Evolutionary conservation across 345 rosid genomes (phyloP).

Genomic region (Salix caprea): DNA sequence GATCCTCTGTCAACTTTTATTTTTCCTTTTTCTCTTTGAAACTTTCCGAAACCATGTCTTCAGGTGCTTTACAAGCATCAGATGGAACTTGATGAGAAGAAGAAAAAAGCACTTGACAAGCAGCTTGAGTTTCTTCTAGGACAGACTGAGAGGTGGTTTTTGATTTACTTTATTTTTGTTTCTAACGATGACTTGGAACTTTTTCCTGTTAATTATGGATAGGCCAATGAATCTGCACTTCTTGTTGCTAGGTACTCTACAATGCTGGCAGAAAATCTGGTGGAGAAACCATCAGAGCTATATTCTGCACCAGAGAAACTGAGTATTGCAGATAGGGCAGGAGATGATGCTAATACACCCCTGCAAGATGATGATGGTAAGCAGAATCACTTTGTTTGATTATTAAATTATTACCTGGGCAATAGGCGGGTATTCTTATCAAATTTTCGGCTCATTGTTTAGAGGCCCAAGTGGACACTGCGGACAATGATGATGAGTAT

Average conservation of each 20-base stretch:
- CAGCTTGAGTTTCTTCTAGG: constrained; percentile 96
- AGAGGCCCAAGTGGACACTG: constrained; percentile 41
- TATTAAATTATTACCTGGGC: background rate
- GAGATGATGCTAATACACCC: constrained; percentile 23
- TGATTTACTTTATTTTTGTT: background rate
- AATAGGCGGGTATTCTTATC: background rate
- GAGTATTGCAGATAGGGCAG: constrained; percentile 28
- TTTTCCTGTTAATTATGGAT: background rate
- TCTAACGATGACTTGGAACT: background rate
- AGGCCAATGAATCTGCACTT: constrained; percentile 7
- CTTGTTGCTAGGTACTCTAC: constrained; percentile 77
- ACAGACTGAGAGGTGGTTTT: constrained; percentile 91
- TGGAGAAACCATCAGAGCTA: constrained; percentile 48
- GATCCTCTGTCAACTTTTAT: constrained; percentile 6
- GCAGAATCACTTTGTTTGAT: constrained; percentile 14
- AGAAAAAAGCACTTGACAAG: constrained; percentile 94
- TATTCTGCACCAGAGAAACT: constrained; percentile 26
- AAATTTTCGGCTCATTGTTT: background rate
- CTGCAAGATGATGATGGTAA: constrained; percentile 46
- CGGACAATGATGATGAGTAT: constrained; percentile 71
- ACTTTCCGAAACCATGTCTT: constrained; percentile 19
- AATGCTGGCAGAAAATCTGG: constrained; percentile 97
- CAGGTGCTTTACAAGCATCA: constrained; percentile 99
- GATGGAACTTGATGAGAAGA: constrained; percentile 84
- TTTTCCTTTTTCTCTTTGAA: constrained; percentile 16